Base-by-base conservation (phyloP, 257 asterid genomes). In the Plantago ovata region DNA sequence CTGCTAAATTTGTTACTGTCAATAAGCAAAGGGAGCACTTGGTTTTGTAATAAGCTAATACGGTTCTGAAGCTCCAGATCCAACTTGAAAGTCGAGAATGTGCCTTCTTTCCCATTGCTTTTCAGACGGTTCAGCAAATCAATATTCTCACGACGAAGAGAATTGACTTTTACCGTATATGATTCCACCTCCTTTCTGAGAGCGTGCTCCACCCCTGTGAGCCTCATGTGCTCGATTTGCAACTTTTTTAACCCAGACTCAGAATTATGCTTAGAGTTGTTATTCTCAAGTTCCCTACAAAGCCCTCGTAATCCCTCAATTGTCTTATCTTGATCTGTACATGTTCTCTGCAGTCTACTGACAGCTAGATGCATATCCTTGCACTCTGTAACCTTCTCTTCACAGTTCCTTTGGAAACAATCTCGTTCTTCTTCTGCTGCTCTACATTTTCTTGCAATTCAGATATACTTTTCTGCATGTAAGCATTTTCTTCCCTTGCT, bases 181-280 rank as follows among this genome's bases (percentile, higher is more conserved):
- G 91, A 83, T 60, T 84, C 96, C 65, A 84, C 86, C 80, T 94
- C 97, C 79, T 89, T 94, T 82, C 99, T 84, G 68, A 94, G 71
- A 23, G 87, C 75, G 54, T 84, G 87, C 69, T 94, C 99, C 60
- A 94, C 77, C 11, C 94, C 95, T 1, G 94, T 81, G 69, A 94
- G 79, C 60, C 99, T 85, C 69, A 86, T 53, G 54, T 86, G 97
- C 57, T 94, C 99, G 19, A 73, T 71, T 60, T 75, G 94, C 73
- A 81, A 76, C 69, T 79, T 94, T 22, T 78, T 75, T 28, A 80
- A 53, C 59, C 85, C 86, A 62, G 61, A 82, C 70, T 82, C 91
- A 53, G 69, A 61, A 52, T 75, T 65, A 21, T 70, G 90, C 12
- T 48, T 36, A 58, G 81, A 71, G 57, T 46, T 65, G 45, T 82